Conservation (phyloP, 345 rosid species). For the Carallia brachiata region DNA sequence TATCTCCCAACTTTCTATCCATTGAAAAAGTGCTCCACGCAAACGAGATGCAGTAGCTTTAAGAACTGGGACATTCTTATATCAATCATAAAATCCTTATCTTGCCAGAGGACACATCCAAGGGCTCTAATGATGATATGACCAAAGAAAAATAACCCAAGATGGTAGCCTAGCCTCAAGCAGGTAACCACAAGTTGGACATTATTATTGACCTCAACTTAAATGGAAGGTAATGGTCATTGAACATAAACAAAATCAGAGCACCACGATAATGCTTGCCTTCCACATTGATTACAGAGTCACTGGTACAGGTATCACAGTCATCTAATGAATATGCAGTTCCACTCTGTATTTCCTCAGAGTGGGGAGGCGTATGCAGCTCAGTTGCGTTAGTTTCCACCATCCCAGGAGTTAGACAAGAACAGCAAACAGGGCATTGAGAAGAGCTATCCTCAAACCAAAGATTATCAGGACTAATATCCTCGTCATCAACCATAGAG, state of each 20-base stretch:
- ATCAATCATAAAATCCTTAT: slow-evolving; percentile 85
- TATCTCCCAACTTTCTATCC: slow-evolving; percentile 99
- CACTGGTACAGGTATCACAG: slow-evolving; percentile 32
- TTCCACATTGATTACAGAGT: slow-evolving; percentile 42
- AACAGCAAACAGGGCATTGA: slow-evolving; percentile 34
- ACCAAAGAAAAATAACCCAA: slow-evolving; percentile 95
- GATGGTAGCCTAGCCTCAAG: slow-evolving; percentile 97
- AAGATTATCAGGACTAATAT: slow-evolving; percentile 19
- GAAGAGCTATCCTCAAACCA: slow-evolving; percentile 40
- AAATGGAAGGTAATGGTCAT: slow-evolving; percentile 76
- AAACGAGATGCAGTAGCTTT: slow-evolving; percentile 84
- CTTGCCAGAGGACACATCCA: slow-evolving; percentile 99
- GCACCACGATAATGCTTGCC: slow-evolving; percentile 63
- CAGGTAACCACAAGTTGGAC: slow-evolving; percentile 69
- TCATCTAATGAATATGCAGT: slow-evolving; percentile 26
- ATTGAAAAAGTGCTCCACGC: slow-evolving; percentile 88
- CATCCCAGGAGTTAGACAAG: slow-evolving; percentile 24
- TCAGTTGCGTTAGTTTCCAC: slow-evolving; percentile 27
- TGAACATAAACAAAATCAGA: slow-evolving; percentile 68
- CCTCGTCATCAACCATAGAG: slow-evolving; percentile 31
- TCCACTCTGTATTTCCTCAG: slow-evolving; percentile 53
- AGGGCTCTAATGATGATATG: slow-evolving; percentile 89
- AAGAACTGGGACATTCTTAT: slow-evolving; percentile 95
- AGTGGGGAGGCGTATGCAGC: slow-evolving; percentile 56
- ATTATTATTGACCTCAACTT: slow-evolving; percentile 66